Conservation (phyloP, 2,329 filamentous ascomycete genomes). For the Nemania bipapillata region DNA sequence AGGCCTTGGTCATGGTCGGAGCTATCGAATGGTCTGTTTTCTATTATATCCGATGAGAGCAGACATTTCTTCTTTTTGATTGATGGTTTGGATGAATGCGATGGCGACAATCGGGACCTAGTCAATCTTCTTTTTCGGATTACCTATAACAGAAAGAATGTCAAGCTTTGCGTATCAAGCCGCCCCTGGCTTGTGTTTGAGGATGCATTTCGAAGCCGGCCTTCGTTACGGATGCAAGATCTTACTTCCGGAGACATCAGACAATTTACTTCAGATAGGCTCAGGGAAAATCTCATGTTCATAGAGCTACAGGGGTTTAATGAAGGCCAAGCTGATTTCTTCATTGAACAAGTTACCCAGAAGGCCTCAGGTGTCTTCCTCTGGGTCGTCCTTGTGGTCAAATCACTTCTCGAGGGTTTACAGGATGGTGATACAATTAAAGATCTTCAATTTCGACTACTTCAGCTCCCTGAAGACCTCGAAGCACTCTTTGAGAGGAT, state of each 20-base stretch:
- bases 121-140: neutral
- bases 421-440: constrained; percentile 3
- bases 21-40: neutral
- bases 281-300: constrained; percentile 2
- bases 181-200: constrained; percentile 17
- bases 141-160: neutral
- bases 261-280: neutral
- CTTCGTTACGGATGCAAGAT: neutral
- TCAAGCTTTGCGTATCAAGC: constrained; percentile 21
- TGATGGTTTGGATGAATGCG: constrained; percentile 15
- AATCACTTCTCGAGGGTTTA: constrained; percentile 9
- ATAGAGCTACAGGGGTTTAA: no score
- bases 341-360: constrained; percentile 6
- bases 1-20: neutral
- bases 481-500: constrained; percentile 21
- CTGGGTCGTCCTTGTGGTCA: constrained; percentile 13
- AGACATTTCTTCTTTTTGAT: constrained; percentile 24
- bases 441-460: constrained; percentile 7
- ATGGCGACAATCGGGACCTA: neutral
- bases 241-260: no score
- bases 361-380: constrained; percentile 22
- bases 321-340: no score
- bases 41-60: no score
- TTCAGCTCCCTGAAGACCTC: constrained; percentile 1
- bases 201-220: neutral